Conservation (phyloP, 2,329 filamentous ascomycete species). For the Periconia sp. region DNA sequence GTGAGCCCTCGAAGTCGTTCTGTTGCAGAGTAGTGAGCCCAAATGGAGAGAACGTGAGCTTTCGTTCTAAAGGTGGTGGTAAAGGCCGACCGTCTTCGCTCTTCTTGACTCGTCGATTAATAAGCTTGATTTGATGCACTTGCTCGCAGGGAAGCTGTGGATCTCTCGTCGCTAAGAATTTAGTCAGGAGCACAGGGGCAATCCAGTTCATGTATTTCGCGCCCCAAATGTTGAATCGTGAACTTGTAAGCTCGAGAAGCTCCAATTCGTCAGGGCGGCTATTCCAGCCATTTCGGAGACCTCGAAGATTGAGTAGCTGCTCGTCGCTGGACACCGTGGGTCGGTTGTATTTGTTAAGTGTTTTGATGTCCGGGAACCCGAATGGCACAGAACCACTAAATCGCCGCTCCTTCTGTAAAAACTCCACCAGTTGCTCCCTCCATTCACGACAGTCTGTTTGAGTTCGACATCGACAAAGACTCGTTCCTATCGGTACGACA, state of each 20-base stretch:
- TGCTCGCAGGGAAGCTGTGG: conserved; percentile 17
- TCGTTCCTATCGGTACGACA: no score
- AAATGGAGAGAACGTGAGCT: conserved; percentile 46
- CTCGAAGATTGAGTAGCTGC: conserved; percentile 31
- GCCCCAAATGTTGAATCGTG: conserved; percentile 47
- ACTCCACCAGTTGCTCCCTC: conserved; percentile 27
- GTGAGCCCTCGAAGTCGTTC: conserved; percentile 34
- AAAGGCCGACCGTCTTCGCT: conserved; percentile 13
- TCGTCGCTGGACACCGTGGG: conserved; percentile 43
- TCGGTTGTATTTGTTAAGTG: conserved; percentile 44
- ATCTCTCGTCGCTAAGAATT: conserved; percentile 19
- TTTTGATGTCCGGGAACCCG: conserved; percentile 28
- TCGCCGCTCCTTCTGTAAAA: conserved; percentile 7
- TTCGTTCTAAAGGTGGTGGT: conserved; percentile 26
- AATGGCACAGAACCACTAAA: conserved; percentile 16
- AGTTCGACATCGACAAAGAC: conserved; percentile 29
- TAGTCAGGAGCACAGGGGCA: conserved; percentile 43
- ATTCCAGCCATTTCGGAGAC: conserved; percentile 37
- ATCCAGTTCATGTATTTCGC: conserved; percentile 48
- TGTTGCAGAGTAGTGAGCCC: conserved; percentile 34
- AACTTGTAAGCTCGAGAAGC: conserved; percentile 41
- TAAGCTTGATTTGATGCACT: conserved; percentile 36
- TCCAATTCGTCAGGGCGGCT: conserved; percentile 39
- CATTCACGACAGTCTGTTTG: conserved; percentile 31
- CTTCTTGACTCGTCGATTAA: conserved; percentile 32